phyloP scores from a whole-genome alignment of 2,329 filamentous ascomycete species.

The Gremmenia infestans region DNA sequence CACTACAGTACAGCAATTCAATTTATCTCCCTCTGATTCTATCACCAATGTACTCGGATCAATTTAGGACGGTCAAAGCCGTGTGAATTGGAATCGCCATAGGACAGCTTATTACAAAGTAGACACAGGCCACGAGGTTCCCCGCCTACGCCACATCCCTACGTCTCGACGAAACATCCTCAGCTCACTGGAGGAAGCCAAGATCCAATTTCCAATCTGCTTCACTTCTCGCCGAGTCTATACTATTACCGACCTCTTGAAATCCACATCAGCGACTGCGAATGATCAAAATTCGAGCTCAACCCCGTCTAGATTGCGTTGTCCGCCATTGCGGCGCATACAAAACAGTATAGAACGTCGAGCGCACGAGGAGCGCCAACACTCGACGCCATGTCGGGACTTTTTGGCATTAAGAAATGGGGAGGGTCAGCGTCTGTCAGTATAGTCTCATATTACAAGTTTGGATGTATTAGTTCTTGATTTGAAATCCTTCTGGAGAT shows the following conservation, averaged over 20 bases:
- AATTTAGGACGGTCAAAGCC: too few species aligned
- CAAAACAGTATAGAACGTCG: neutral
- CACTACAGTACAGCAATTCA: too few species aligned
- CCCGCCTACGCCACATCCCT: neutral
- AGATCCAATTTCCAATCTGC: neutral
- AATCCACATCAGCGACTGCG: neutral
- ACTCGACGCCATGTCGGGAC: slow-evolving; percentile 44
- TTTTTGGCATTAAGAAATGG: slow-evolving; percentile 49
- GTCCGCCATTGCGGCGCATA: neutral
- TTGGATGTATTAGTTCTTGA: neutral
- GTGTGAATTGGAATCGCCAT: too few species aligned
- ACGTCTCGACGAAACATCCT: neutral
- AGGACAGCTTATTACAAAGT: too few species aligned
- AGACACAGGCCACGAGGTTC: too few species aligned
- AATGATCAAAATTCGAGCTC: neutral
- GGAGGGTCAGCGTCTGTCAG: slow-evolving; percentile 51
- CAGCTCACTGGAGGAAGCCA: neutral
- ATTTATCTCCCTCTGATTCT: too few species aligned
- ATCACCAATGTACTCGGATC: too few species aligned
- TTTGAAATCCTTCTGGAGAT: neutral
- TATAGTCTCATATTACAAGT: slow-evolving; percentile 19
- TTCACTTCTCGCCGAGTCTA: neutral
- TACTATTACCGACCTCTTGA: neutral
- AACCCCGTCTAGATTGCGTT: neutral
- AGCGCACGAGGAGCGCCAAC: neutral